Conservation (phyloP, 305 asterid genomes). For the Andrographis paniculata region DNA sequence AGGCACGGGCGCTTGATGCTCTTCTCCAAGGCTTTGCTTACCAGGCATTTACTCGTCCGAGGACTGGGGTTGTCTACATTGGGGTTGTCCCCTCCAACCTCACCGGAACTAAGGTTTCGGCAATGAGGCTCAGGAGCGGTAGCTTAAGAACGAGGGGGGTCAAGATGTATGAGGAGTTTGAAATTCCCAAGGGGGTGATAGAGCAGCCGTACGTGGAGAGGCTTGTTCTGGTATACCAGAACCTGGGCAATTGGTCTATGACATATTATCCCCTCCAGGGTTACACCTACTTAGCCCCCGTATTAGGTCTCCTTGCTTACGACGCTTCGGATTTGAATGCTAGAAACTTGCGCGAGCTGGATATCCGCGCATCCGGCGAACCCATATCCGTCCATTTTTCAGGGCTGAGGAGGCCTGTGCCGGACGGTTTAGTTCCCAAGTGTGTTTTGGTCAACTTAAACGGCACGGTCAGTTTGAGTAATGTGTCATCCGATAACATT, state of each 20-base stretch:
- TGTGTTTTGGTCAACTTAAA: constrained; percentile 42
- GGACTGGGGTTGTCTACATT: constrained; percentile 46
- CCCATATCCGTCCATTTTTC: constrained; percentile 29
- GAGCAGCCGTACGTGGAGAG: constrained; percentile 49
- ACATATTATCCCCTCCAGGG: constrained; percentile 61
- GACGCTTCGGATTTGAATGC: constrained; percentile 55
- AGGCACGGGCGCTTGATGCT: constrained; percentile 43
- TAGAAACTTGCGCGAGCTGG: constrained; percentile 28
- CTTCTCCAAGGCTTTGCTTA: constrained; percentile 55
- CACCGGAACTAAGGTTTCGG: constrained; percentile 50
- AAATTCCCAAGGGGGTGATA: constrained; percentile 40
- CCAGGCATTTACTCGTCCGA: constrained; percentile 36
- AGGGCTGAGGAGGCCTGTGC: background rate
- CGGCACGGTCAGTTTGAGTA: constrained; percentile 39
- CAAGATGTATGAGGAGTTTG: constrained; percentile 36
- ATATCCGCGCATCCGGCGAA: constrained; percentile 26
- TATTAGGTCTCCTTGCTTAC: constrained; percentile 43
- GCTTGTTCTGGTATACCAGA: constrained; percentile 62
- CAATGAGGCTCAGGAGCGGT: constrained; percentile 64
- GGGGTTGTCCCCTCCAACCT: constrained; percentile 43
- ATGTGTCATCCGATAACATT: constrained; percentile 28
- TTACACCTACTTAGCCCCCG: constrained; percentile 47
- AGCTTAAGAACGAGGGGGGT: constrained; percentile 45
- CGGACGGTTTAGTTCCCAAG: constrained; percentile 23
- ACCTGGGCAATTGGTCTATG: constrained; percentile 53